Conservation (phyloP, 345 rosid species). For the Barbarea vulgaris region DNA sequence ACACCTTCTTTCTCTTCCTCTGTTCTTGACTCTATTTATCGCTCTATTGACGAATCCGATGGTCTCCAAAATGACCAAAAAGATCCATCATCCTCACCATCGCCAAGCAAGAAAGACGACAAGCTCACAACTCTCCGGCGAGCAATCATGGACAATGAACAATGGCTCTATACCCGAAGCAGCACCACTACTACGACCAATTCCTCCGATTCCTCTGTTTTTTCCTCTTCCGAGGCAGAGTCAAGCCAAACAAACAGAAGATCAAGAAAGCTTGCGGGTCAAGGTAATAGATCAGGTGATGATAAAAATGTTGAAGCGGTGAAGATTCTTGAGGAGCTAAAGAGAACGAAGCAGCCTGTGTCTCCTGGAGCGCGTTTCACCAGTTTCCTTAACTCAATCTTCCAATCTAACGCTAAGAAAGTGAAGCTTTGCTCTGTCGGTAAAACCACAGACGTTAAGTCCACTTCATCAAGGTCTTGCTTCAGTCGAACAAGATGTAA, state of each 20-base stretch:
- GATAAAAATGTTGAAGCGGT: constrained; percentile 49
- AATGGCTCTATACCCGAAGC: constrained; percentile 53
- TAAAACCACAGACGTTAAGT: constrained; percentile 60
- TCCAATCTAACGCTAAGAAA: constrained; percentile 69
- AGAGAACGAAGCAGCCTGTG: constrained; percentile 76
- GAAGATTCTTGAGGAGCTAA: constrained; percentile 59
- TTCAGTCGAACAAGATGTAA: constrained; percentile 53
- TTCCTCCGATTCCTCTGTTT: constrained; percentile 56
- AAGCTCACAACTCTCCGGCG: constrained; percentile 40
- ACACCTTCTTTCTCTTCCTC: constrained; percentile 88
- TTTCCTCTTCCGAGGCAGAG: constrained; percentile 63
- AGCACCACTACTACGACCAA: constrained; percentile 30
- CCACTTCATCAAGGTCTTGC: constrained; percentile 68
- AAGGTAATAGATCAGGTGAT: neutral
- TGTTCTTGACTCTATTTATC: constrained; percentile 72
- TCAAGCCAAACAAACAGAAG: constrained; percentile 38
- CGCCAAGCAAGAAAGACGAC: constrained; percentile 2
- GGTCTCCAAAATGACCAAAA: constrained; percentile 27
- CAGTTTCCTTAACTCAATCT: constrained; percentile 70
- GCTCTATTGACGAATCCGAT: constrained; percentile 60
- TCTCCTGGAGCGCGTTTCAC: constrained; percentile 80
- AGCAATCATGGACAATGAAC: constrained; percentile 52
- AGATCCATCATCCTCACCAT: constrained; percentile 23
- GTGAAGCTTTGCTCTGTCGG: constrained; percentile 71
- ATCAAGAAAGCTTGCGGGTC: constrained; percentile 30